These are phyloP conservation scores for Macrotyloma uniflorum DNA, from an alignment of 306 rosid species.

Conservation along the genomic window DNA sequence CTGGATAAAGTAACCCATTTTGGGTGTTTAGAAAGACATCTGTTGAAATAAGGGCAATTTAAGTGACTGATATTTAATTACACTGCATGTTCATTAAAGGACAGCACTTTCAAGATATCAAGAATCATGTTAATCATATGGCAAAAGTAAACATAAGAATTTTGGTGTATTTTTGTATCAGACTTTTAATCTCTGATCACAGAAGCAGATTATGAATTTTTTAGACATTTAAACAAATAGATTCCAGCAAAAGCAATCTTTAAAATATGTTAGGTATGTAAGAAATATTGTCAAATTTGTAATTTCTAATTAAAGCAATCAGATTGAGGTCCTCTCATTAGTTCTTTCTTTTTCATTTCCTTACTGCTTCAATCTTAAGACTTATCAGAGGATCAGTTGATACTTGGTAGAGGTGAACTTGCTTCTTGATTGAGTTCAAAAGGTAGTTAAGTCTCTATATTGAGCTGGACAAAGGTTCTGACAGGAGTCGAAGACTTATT, in stretches of 20 bases:
- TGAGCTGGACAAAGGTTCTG: slow-evolving; percentile 9
- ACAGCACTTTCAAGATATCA: not conserved
- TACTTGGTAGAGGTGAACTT: not conserved
- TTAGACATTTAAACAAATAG: not conserved
- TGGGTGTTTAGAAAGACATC: not conserved
- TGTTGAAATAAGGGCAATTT: not conserved
- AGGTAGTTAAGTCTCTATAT: not conserved
- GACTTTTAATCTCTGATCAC: slow-evolving; percentile 1
- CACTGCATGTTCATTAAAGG: not conserved
- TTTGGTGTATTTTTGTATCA: not conserved
- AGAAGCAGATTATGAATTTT: not conserved
- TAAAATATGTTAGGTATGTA: not conserved
- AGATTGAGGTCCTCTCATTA: not conserved
- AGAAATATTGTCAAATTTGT: not conserved
- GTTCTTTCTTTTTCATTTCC: not conserved
- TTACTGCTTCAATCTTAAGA: not conserved
- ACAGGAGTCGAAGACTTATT: not conserved
- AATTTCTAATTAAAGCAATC: not conserved
- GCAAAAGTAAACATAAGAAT: not conserved
- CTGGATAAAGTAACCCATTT: not conserved
- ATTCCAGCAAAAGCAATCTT: not conserved
- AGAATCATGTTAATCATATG: slow-evolving; percentile 1
- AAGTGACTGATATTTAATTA: slow-evolving; percentile 1
- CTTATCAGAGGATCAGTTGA: not conserved
- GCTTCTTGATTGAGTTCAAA: not conserved